These are phyloP conservation scores for Chlorella ohadii DNA, from an alignment of 139 green algal genomes.

Conservation along the genomic window DNA sequence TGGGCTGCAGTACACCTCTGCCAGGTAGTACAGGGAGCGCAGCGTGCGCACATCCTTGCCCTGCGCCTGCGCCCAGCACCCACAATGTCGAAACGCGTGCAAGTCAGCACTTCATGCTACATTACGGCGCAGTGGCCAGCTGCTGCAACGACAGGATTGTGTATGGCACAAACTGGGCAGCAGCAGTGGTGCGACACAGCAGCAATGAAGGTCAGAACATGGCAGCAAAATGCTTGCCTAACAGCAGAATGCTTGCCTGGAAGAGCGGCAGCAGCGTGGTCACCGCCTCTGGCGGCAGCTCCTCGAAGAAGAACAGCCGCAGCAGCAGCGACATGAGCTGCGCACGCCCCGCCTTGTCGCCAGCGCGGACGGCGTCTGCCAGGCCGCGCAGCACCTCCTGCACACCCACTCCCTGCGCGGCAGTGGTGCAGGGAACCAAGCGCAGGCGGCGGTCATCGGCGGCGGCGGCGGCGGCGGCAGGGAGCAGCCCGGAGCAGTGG, in stretches of 20 bases:
- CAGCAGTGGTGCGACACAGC: not conserved
- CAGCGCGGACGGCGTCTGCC: conserved; percentile 22
- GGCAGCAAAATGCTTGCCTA: not conserved
- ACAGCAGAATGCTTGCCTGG: not conserved
- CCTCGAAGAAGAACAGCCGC: conserved; percentile 44
- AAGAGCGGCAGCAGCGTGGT: conserved; percentile 32
- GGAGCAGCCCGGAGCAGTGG: too few relatives aligned
- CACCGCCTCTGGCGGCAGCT: conserved; percentile 37
- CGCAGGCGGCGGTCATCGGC: not conserved
- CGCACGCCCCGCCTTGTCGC: conserved; percentile 27
- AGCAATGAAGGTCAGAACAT: not conserved
- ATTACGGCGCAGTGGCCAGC: too few relatives aligned
- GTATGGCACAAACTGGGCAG: not conserved
- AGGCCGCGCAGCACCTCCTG: conserved; percentile 32
- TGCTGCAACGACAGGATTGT: too few relatives aligned
- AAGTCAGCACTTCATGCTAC: too few relatives aligned
- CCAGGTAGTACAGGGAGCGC: conserved; percentile 35
- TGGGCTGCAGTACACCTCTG: conserved; percentile 6
- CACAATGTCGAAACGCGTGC: too few relatives aligned
- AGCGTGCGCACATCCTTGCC: conserved; percentile 36
- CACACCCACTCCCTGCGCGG: conserved; percentile 31
- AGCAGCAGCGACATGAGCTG: conserved; percentile 25
- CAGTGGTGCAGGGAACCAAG: not conserved
- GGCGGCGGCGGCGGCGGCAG: not conserved
- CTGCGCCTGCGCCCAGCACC: conserved; percentile 11